These are phyloP conservation scores for Vaccinium corymbosum DNA, from an alignment of 148 eudicot species.

Conservation along the genomic window DNA sequence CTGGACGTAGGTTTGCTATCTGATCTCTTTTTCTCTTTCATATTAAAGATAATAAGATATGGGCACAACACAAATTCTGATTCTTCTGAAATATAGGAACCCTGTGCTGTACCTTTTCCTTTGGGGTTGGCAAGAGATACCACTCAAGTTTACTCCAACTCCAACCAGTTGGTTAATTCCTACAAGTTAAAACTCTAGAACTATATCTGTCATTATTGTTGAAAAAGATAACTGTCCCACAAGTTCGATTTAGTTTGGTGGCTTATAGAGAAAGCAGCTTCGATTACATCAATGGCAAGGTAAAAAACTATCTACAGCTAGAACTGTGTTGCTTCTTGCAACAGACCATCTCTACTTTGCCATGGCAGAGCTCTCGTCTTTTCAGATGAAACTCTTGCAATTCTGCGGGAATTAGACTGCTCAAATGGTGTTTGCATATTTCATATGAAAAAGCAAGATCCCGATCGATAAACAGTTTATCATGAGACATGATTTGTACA, in stretches of 20 bases:
- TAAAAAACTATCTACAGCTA: not conserved
- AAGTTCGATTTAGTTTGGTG: not conserved
- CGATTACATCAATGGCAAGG: not conserved
- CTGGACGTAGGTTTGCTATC: not conserved
- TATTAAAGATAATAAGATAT: not conserved
- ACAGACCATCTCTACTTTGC: not conserved
- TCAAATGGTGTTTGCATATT: too few relatives aligned
- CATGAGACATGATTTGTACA: not conserved
- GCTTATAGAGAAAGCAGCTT: not conserved
- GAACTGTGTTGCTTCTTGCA: not conserved
- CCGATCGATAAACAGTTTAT: not conserved
- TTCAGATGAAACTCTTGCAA: not conserved
- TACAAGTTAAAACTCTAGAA: not conserved
- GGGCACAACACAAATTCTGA: not conserved
- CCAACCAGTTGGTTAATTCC: not conserved
- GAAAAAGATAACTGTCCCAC: not conserved
- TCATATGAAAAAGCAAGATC: too few relatives aligned
- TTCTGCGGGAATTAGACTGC: not conserved
- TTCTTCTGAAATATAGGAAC: not conserved
- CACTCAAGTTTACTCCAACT: not conserved
- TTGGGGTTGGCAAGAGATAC: slow-evolving; percentile 1
- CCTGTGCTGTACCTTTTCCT: not conserved
- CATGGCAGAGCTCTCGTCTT: not conserved
- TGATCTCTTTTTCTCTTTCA: not conserved
- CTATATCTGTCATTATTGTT: not conserved